Percentiles rank a stretch among this genome's conserved stretches.
phyloP scores from a whole-genome alignment of 331 rosid species.

The Spiraea crenata region DNA sequence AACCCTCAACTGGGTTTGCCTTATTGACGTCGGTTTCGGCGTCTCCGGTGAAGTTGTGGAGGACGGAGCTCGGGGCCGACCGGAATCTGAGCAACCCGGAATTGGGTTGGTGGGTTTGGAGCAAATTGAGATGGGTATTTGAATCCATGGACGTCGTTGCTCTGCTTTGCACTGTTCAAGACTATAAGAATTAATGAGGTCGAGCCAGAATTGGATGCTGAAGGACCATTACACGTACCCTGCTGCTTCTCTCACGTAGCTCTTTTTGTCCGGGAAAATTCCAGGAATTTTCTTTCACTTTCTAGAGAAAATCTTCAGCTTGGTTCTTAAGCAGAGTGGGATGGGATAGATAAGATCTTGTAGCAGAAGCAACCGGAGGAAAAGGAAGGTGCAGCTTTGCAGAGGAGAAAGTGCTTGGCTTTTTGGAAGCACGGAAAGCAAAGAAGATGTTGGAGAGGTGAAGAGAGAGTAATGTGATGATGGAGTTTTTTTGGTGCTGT shows the following conservation, averaged over 20 bases:
- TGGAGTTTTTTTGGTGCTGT: too few relatives aligned
- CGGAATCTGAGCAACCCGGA: slow-evolving; percentile 76
- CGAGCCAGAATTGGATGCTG: slow-evolving; percentile 14
- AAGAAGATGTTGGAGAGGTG: slow-evolving; percentile 45
- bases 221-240: slow-evolving; percentile 34
- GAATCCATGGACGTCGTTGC: slow-evolving; percentile 50
- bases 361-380: slow-evolving; percentile 51
- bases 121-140: slow-evolving; percentile 37
- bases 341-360: slow-evolving; percentile 61
- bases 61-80: slow-evolving; percentile 59
- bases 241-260: slow-evolving; percentile 14
- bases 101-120: slow-evolving; percentile 44
- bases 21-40: slow-evolving; percentile 21
- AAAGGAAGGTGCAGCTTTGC: slow-evolving; percentile 4
- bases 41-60: slow-evolving; percentile 30
- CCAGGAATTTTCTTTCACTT: slow-evolving; percentile 43
- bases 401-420: slow-evolving; percentile 6
- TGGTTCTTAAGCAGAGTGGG: slow-evolving; percentile 63
- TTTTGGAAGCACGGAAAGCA: slow-evolving; percentile 46
- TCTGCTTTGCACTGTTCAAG: slow-evolving; percentile 4
- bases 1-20: slow-evolving; percentile 26
- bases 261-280: slow-evolving; percentile 38
- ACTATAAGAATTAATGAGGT: slow-evolving; percentile 6
- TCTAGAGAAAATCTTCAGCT: slow-evolving; percentile 41
- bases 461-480: not conserved